Evolutionary conservation across 176 grass and related monocot species (phyloP).

Genomic region (Rhynchospora breviuscula): DNA sequence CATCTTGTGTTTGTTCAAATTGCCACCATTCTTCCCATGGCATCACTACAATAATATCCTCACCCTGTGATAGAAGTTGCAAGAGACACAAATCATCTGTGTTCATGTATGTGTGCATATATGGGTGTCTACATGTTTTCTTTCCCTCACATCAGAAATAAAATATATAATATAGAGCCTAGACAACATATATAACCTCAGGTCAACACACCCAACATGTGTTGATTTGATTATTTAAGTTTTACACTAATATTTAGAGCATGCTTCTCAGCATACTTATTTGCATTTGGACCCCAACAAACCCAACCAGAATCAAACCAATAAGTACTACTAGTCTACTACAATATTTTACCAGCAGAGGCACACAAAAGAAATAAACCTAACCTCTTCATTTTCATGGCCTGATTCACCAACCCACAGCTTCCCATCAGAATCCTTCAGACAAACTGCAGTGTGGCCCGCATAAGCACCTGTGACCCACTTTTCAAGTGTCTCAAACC

Average conservation of each 20-base stretch:
- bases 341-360: too few relatives aligned
- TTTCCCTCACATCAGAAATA: background rate
- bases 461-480: slow-evolving; percentile 98
- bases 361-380: background rate
- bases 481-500: slow-evolving; percentile 94
- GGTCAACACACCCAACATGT: background rate
- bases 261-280: background rate
- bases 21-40: slow-evolving; percentile 99
- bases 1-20: slow-evolving; percentile 66
- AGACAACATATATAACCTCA: background rate
- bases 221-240: background rate
- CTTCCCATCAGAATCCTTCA: slow-evolving; percentile 84
- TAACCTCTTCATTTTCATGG: slow-evolving; percentile 89
- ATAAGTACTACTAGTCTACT: background rate
- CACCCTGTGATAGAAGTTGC: slow-evolving; percentile 43
- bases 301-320: background rate
- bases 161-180: background rate
- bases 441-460: slow-evolving; percentile 79
- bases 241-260: background rate
- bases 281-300: background rate
- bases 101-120: background rate
- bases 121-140: background rate
- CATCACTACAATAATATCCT: slow-evolving; percentile 91
- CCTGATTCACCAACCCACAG: slow-evolving; percentile 97
- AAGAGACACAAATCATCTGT: background rate